Evolutionary conservation across 2,329 filamentous ascomycete species (phyloP), one percentile per base, ranked within the genome.

Genomic region (Clonostachys sp.): DNA sequence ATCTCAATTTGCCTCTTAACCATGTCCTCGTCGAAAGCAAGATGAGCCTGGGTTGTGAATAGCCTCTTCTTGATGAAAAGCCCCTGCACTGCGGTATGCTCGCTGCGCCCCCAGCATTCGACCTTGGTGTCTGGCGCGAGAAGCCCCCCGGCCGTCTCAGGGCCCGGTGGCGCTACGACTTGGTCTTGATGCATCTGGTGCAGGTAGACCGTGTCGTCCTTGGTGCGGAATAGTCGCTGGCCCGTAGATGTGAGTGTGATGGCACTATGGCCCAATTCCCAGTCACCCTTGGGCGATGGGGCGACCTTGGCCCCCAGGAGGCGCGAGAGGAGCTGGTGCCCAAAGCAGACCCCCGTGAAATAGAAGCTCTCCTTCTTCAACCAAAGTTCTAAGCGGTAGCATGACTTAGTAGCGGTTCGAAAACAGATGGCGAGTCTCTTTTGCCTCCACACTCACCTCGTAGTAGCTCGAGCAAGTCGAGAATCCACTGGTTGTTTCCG

Each of bases 101-200:
- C 73, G 17, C 85, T 87, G 24, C 71, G 75, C 1, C 83, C 89
- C 48, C 91, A 76, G 40, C 78, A 68, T 34, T 77, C 66, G 2
- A 83, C 68, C 35, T 70, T 66, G 0, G 68, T 65, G 4, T 61
- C 65, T 0, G 62, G 48, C 2, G 51, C n/a, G 1, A 78, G 60
- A 20, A 77, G 57, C 1, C 62, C 66, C 2, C 51, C 46, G 1
- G 40, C 68, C 56, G 56, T 81, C 68, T 34, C 81, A 71, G 45
- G 70, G 3, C 71, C 58, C 0, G 89, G 87, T 34, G 80, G 80
- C 14, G 72, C 62, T 48, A 75, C 78, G 3, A 91, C 84, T 20
- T 87, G 79, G 59, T 92, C 89, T 52, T 80, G 80, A 62, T 94
- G 88, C 86, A 92, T 91, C 65, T 92, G 87, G 61, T 89, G 85